phyloP scores from a whole-genome alignment of 2,329 filamentous ascomycete genomes.

The Bipolaris victoriae region DNA sequence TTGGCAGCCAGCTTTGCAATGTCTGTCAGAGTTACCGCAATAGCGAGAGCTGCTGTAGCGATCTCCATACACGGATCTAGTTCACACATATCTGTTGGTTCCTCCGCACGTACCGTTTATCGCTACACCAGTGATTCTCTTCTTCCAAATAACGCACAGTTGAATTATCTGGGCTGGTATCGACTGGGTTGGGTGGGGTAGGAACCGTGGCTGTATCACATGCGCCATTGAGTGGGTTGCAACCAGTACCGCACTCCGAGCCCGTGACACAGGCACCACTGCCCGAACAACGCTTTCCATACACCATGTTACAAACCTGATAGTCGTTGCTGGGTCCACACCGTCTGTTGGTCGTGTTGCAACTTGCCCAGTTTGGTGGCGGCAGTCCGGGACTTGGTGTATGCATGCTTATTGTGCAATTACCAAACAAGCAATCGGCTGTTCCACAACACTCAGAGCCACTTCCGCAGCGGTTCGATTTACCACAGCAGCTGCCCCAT shows the following conservation, averaged over 20 bases:
- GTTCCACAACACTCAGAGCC: background rate
- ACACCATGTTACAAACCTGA: background rate
- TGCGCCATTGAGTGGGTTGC: background rate
- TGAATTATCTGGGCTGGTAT: background rate
- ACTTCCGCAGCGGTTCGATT: background rate
- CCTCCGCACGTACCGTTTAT: background rate
- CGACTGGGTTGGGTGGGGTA: background rate
- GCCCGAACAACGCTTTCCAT: background rate
- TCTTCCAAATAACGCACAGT: background rate
- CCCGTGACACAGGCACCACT: background rate
- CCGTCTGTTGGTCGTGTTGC: background rate
- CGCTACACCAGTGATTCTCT: background rate
- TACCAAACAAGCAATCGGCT: background rate
- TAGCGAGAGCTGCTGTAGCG: background rate
- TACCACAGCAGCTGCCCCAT: slow-evolving; percentile 21
- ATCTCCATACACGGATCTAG: background rate
- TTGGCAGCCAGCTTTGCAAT: background rate
- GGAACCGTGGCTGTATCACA: background rate
- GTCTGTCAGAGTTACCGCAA: background rate
- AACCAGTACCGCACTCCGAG: background rate
- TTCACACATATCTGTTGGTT: background rate
- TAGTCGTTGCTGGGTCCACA: background rate
- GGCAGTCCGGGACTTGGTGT: slow-evolving; percentile 2
- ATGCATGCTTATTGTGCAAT: background rate
- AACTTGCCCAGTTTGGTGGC: background rate